phyloP scores from a whole-genome alignment of 495 filamentous ascomycete genomes.

The Xylaria scruposa region DNA sequence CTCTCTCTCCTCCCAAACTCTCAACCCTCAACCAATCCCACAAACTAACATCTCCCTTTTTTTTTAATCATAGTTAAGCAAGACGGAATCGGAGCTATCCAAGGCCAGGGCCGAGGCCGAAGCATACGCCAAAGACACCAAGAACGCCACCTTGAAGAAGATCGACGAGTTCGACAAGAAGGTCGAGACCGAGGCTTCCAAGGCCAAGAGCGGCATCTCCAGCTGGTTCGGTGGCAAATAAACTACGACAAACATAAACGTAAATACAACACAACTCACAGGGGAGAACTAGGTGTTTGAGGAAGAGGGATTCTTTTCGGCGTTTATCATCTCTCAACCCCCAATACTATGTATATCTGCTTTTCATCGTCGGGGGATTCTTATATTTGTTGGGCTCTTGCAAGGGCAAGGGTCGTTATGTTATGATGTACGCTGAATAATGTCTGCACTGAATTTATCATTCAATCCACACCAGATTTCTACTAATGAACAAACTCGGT shows the following conservation, averaged over 20 bases:
- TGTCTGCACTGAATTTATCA: not conserved
- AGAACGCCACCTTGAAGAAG: constrained; percentile 68
- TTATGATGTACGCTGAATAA: constrained; percentile 8
- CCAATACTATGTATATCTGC: not conserved
- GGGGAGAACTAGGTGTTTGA: not conserved
- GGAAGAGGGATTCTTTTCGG: not conserved
- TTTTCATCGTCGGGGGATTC: not conserved
- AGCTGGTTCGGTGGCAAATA: constrained; percentile 82
- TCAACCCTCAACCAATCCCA: not conserved
- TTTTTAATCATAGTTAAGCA: constrained; percentile 66
- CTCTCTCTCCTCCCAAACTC: not conserved
- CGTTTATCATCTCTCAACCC: not conserved
- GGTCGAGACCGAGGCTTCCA: constrained; percentile 74
- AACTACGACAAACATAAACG: constrained; percentile 27
- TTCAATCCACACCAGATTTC: not conserved
- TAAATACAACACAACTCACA: not conserved
- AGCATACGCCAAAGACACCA: constrained; percentile 63
- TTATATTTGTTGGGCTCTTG: not conserved
- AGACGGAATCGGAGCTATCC: constrained; percentile 64
- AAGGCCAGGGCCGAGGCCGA: constrained; percentile 64
- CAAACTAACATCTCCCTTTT: constrained; percentile 24
- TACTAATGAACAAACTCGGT: not conserved
- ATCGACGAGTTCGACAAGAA: constrained; percentile 76
- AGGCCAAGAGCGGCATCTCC: constrained; percentile 78
- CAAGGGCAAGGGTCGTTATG: not conserved